Conservation (phyloP, 164 flowering plant species). For the Saururus chinensis region DNA sequence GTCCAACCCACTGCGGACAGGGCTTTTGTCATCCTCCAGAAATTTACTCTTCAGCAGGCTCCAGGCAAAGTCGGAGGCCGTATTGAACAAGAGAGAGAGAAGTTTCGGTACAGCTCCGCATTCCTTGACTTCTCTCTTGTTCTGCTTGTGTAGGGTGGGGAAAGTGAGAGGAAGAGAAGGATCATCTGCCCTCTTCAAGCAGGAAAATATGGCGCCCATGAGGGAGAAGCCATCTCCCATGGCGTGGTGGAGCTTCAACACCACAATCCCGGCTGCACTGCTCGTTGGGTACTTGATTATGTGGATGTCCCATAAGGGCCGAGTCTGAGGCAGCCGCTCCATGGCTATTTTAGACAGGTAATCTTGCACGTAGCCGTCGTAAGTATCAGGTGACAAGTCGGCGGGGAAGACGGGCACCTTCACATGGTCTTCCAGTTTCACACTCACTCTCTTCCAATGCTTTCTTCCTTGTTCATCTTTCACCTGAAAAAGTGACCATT, state of each 20-base stretch:
- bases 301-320: conserved; percentile 61
- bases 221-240: conserved; percentile 68
- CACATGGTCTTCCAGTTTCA: conserved; percentile 41
- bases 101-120: conserved; percentile 8
- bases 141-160: conserved; percentile 15
- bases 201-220: conserved; percentile 53
- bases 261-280: conserved; percentile 29
- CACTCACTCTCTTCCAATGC: conserved; percentile 47
- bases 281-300: conserved; percentile 45
- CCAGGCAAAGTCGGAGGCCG: conserved; percentile 31
- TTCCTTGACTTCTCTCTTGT: background rate
- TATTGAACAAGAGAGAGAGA: conserved; percentile 12
- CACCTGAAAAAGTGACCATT: conserved; percentile 19
- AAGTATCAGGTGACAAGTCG: conserved; percentile 22
- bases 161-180: conserved; percentile 47
- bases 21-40: conserved; percentile 32
- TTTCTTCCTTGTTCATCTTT: conserved; percentile 28
- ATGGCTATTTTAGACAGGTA: conserved; percentile 32
- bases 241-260: conserved; percentile 61
- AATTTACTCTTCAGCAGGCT: conserved; percentile 29
- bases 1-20: conserved; percentile 30
- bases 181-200: conserved; percentile 38
- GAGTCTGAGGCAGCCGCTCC: conserved; percentile 25
- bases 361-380: conserved; percentile 23
- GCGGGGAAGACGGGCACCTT: conserved; percentile 25